Conservation (phyloP, 2,329 filamentous ascomycete genomes). For the Trichoderma cornu-damae region DNA sequence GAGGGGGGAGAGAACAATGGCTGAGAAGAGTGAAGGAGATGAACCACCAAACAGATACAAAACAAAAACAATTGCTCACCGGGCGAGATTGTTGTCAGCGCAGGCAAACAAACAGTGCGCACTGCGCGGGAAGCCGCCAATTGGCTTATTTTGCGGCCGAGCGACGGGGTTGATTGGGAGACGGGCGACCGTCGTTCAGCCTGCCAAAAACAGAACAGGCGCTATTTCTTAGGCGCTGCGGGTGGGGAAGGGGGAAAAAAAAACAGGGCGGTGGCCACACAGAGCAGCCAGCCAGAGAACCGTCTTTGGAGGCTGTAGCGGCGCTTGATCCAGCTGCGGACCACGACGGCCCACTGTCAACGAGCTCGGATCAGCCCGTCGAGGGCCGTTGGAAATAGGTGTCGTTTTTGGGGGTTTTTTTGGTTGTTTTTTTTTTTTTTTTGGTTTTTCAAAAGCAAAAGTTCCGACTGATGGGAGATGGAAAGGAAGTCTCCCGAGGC, state of each 20-base stretch:
- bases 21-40: background rate
- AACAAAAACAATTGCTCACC: conserved; percentile 14
- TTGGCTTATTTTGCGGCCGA: conserved; percentile 6
- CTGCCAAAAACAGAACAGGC: conserved; percentile 15
- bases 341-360: background rate
- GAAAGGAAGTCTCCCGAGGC: background rate
- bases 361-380: background rate
- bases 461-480: background rate
- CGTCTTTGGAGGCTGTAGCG: conserved; percentile 1
- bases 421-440: too few relatives aligned
- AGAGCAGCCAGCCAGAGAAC: background rate
- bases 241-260: conserved; percentile 14
- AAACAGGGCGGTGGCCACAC: conserved; percentile 13
- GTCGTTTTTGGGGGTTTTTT: too few relatives aligned
- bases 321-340: background rate
- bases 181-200: conserved; percentile 11
- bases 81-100: conserved; percentile 13
- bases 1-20: background rate
- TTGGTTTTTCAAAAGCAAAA: background rate
- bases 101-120: conserved; percentile 15
- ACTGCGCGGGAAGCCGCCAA: background rate
- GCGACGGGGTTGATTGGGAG: conserved; percentile 18
- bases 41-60: too few relatives aligned
- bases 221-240: conserved; percentile 1
- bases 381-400: background rate